Base-by-base conservation (phyloP, 306 rosid species). In the Senna tora region DNA sequence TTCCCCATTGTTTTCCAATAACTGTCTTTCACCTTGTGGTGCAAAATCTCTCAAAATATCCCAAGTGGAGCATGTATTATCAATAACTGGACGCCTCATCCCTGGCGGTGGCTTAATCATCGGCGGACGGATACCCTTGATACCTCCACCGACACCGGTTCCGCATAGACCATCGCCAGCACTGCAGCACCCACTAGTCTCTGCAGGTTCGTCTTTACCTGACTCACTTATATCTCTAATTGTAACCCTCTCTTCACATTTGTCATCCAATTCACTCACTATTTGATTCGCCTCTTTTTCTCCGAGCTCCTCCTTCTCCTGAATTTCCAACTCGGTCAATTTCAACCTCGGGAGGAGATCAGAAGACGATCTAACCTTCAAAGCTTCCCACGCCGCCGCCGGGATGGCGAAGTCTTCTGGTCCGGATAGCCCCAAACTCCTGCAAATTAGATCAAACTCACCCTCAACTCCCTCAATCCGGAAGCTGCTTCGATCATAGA, bases 371-470 rank as follows among this genome's bases (percentile, higher is more conserved):
- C 92, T 84, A 63, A 73, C 41, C 80, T 81, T 90, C 83, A 81
- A 71, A 5, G 88, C 89, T 72, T 81, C 93, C 96, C 96, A 93
- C 5, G 79, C 92, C 46, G 81, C 85, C 68, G 73, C 51, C 54
- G 97, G 85, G 15, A 93, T 93, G 0, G 77, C 67, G 66, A 93
- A 90, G 59, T 90, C 98, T 8, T 93, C 98, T 0, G 92, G 90
- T 12, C 98, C 96, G 9, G 82, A 72, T 0, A 93, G 78, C 30
- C 97, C 98, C 43, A 90, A 73, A 7, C 72, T 71, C 76, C 55
- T 67, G 79, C 83, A 90, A 21, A 90, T 76, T 42, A 54, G 47
- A 36, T 90, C 91, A 25, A 93, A 25, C 47, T 93, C 97, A 45
- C 93, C 98, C 10, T 87, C 96, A 0, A 59, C 74, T 8, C 98